Evolutionary conservation across 306 rosid species (phyloP).

Genomic region (Dalbergia cochinchinensis): DNA sequence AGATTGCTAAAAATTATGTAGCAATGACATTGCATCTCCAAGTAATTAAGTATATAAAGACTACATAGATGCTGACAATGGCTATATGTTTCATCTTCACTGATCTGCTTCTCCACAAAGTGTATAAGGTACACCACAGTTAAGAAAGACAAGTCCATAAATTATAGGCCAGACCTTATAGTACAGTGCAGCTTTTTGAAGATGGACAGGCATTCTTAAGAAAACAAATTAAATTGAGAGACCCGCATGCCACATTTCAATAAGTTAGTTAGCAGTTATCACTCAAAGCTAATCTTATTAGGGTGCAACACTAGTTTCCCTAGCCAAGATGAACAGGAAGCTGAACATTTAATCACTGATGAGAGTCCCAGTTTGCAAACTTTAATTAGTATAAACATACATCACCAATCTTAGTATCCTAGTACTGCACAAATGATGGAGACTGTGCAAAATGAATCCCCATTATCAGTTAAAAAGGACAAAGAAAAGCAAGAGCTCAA

Average conservation of each 20-base stretch:
- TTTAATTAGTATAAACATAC: not conserved
- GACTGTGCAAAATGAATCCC: not conserved
- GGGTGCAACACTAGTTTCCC: not conserved
- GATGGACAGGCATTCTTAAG: slow-evolving; percentile 21
- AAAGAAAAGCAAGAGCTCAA: no score
- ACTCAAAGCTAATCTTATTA: not conserved
- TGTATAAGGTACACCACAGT: slow-evolving; percentile 56
- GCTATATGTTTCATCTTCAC: slow-evolving; percentile 54
- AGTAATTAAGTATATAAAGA: not conserved
- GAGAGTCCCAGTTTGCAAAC: slow-evolving; percentile 11
- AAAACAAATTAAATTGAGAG: not conserved
- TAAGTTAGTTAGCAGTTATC: not conserved
- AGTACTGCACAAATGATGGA: slow-evolving; percentile 4
- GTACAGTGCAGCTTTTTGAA: not conserved
- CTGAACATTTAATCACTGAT: not conserved
- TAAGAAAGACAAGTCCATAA: slow-evolving; percentile 59
- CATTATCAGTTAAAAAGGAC: not conserved
- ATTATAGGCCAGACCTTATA: slow-evolving; percentile 46
- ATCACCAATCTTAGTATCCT: slow-evolving; percentile 24
- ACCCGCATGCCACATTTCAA: not conserved
- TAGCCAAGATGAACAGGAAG: not conserved
- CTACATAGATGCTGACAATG: not conserved
- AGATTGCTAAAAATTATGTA: no score
- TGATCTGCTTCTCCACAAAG: not conserved
- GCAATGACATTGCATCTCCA: not conserved